These are phyloP conservation scores for Alternaria gaisen DNA, from an alignment of 2,329 filamentous ascomycete species.

Conservation along the genomic window DNA sequence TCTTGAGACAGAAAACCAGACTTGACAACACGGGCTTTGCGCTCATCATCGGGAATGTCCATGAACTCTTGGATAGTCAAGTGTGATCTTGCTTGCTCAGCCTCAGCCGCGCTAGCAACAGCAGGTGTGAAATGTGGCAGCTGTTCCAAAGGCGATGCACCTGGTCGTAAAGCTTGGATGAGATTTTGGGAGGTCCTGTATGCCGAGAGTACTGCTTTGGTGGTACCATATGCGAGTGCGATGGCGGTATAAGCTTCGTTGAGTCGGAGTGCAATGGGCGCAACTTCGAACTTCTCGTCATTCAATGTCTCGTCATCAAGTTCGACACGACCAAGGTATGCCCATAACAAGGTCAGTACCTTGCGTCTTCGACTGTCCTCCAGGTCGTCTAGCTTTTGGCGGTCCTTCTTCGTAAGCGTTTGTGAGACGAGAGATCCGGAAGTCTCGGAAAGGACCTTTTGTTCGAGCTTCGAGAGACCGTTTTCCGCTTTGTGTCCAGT, in stretches of 20 bases:
- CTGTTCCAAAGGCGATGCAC: constrained; percentile 87
- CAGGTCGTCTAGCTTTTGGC: constrained; percentile 77
- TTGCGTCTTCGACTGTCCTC: constrained; percentile 85
- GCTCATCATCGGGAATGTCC: constrained; percentile 77
- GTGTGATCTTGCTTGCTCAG: constrained; percentile 69
- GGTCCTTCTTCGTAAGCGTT: constrained; percentile 76
- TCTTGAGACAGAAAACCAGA: constrained; percentile 74
- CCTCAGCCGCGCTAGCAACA: constrained; percentile 71
- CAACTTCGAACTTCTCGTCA: constrained; percentile 86
- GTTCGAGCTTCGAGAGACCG: constrained; percentile 84
- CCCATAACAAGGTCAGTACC: constrained; percentile 89
- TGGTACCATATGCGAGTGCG: constrained; percentile 84
- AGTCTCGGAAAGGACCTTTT: constrained; percentile 73
- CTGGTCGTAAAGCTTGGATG: constrained; percentile 87
- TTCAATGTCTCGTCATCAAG: constrained; percentile 80
- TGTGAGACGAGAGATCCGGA: constrained; percentile 61
- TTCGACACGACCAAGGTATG: constrained; percentile 88
- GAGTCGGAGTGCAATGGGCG: constrained; percentile 83
- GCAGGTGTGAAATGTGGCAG: constrained; percentile 83
- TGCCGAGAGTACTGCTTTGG: constrained; percentile 80
- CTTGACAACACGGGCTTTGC: constrained; percentile 75
- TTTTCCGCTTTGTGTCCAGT: constrained; percentile 81
- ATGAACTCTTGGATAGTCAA: constrained; percentile 88
- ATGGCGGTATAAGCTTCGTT: constrained; percentile 90
- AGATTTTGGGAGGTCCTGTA: constrained; percentile 85